Evolutionary conservation across 2,329 filamentous ascomycete species (phyloP), one percentile per base, ranked within the genome.

Genomic region (Graphilbum fragrans): DNA sequence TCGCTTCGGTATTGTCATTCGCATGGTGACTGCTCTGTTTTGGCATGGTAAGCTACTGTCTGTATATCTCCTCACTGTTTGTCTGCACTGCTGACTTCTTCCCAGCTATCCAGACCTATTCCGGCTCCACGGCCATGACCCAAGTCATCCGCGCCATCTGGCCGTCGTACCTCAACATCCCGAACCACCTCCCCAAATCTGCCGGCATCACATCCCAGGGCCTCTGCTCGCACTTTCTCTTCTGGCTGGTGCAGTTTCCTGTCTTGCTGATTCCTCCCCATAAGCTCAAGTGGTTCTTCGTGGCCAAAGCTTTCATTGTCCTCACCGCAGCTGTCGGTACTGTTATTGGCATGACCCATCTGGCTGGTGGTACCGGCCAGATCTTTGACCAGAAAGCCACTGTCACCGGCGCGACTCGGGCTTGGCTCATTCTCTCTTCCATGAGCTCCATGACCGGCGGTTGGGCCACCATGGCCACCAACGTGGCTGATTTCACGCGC

Each of bases 311-410:
- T 9, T 5, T 42, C 14, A 33, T 42, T n/a, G 17, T 9, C 19
- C 16, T 17, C 7, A 19, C 21, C 22, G 19, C 41, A 11, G 32
- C 31, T 3, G 17, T 42, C 17, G 41, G 41, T 36, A 42, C 23
- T 21, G 12, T 94, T 58, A 81, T 86, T 53, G 94, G 87, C 87
- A 75, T 85, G 3, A 70, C 93, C 29, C 78, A 84, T 32, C 75
- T 82, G 23, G 70, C 43, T 8, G 35, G 33, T n/a, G 41, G 38
- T 23, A 14, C 34, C 16, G 42, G 29, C 20, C 34, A 42, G 19
- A 44, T 41, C 23, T 41, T 33, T 27, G 29, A 42, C 12, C 29
- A 39, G 21, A 18, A 33, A 4, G 37, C 35, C 11, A 42, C 41
- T 11, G 31, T 37, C 11, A 35, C 35, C 10, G 39, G 35, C 3